Base-by-base conservation (phyloP, 352 stramenopile species). In the Globisporangium parvum region DNA sequence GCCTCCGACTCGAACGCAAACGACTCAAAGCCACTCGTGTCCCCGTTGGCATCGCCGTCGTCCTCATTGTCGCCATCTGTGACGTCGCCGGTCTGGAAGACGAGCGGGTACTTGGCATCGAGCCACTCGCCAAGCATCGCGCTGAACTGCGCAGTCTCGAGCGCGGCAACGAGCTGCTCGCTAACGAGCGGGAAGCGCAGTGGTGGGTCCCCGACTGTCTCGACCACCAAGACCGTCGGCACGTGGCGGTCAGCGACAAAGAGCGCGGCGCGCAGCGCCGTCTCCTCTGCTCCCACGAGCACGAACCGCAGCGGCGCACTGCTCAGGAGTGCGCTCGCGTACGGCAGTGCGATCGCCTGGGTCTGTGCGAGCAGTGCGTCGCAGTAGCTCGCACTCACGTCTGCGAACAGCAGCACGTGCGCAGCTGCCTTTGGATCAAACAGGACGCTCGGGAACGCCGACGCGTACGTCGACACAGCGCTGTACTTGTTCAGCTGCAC, bases 381-480 rank as follows among this genome's bases (percentile, higher is more conserved):
- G 44, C 74, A 64, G 33, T 72, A 66, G 14, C 37, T 2, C 4
- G 51, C 12, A 2, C 45, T 52, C 4, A 42, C 26, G 39, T 76
- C 54, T 2, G 71, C 69, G 47, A 80, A 75, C 6, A 80, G 44
- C 23, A 80, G 59, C 51, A 80, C 71, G 33, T 80, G 68, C 4
- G 55, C 71, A 4, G 50, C 17, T 0, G 66, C 71, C 0, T 28
- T 23, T 3, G 20, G 15, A 41, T 80, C 71, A 54, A 68, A 80
- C 31, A 69, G 66, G 40, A 69, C 73, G 10, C 47, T 56, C 6
- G 65, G 40, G 17, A 65, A 56, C 14, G 37, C 45, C 6, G 31
- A 41, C 21, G 41, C 51, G 54, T 77, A 80, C 14, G 51, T 75
- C 2, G 66, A 58, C 33, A 80, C 49, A 41, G 63, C 44, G 15